Base-by-base conservation (phyloP, 1,284 basidiomycete genomes). In the Moesziomyces aphidis region DNA sequence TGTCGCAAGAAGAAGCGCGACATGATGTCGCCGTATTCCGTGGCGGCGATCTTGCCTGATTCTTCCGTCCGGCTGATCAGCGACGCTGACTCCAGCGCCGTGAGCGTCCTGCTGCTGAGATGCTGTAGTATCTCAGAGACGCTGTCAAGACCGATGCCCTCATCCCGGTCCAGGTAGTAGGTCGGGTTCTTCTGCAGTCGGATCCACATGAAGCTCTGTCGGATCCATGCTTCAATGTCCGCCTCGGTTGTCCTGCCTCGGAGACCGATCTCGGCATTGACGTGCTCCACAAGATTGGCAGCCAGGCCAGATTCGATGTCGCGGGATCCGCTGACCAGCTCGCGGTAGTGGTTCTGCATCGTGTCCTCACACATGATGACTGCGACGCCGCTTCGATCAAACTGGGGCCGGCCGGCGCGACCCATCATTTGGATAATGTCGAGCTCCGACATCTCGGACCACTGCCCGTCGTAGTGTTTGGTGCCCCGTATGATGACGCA, bases 361-460 rank as follows among this genome's bases (percentile, higher is more conserved):
- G 63, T 59, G 17, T 76, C 52, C 50, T 80, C 79, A n/a, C 76
- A 78, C 71, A 82, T 75, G 60, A 82, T 73, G 19, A 81, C 79
- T 13, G 76, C 73, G 10, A 82, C 65, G 53, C 85, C 82, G 4
- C 65, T 65, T 67, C 60, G 80, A 90, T 93, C 95, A 81, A 93
- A 98, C 85, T 97, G 95, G 17, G 96, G 95, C 22, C 96, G 89
- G 7, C 95, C 96, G 88, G 97, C 86, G 42, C 88, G 80, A 0
- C 87, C 87, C 72, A 87, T 93, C 93, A 85, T 94, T 91, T 82
- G 80, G 17, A 81, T 68, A 15, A 82, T 28, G 45, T 80, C 78
- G 9, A 82, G 63, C 24, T 82, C 80, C 7, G 70, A 60, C 45
- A 79, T 58, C 39, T 81, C 77, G 34, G 34, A 52, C 79, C 76